Percentiles rank a stretch among this genome's conserved stretches.
These are phyloP conservation scores for Gilbertella persicaria DNA, from an alignment of 371 early-diverging fungal genomes.

Conservation along the genomic window DNA sequence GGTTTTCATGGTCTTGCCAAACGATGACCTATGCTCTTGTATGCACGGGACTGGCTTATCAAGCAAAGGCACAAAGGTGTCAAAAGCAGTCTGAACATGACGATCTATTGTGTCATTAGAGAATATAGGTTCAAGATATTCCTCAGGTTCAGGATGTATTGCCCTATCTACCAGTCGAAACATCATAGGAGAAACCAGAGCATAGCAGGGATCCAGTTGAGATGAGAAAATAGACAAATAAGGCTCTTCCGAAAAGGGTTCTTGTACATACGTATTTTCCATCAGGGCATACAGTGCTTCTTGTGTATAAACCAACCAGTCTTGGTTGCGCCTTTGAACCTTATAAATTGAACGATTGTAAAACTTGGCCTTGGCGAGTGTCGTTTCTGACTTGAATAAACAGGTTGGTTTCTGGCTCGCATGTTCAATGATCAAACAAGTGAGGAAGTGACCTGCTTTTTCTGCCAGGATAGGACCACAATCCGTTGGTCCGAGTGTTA, in stretches of 20 bases:
- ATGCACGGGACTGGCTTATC: no score
- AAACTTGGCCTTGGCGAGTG: conserved; percentile 40
- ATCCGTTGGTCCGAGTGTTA: conserved; percentile 44
- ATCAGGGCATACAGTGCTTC: conserved; percentile 32
- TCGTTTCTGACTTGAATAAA: conserved; percentile 40
- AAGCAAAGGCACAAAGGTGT: conserved; percentile 26
- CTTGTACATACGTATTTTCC: conserved; percentile 33
- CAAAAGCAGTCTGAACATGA: conserved; percentile 29
- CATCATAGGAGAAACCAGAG: conserved; percentile 28
- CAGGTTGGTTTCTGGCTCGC: conserved; percentile 2
- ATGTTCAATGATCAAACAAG: conserved; percentile 49
- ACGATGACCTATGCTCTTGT: no score
- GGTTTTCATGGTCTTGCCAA: no score
- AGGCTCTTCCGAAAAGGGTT: conserved; percentile 27
- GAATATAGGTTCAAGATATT: conserved; percentile 23
- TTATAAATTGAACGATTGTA: conserved; percentile 39
- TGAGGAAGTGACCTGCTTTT: conserved; percentile 46
- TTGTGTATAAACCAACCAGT: conserved; percentile 18
- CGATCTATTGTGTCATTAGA: no score
- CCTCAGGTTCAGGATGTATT: conserved; percentile 28
- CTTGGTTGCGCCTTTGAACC: conserved; percentile 24
- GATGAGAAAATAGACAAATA: conserved; percentile 41
- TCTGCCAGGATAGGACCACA: conserved; percentile 47
- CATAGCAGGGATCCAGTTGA: conserved; percentile 4
- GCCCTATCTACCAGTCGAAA: conserved; percentile 41